Evolutionary conservation across 2,329 filamentous ascomycete genomes (phyloP).

Genomic region (Pseudogymnoascus sp.): DNA sequence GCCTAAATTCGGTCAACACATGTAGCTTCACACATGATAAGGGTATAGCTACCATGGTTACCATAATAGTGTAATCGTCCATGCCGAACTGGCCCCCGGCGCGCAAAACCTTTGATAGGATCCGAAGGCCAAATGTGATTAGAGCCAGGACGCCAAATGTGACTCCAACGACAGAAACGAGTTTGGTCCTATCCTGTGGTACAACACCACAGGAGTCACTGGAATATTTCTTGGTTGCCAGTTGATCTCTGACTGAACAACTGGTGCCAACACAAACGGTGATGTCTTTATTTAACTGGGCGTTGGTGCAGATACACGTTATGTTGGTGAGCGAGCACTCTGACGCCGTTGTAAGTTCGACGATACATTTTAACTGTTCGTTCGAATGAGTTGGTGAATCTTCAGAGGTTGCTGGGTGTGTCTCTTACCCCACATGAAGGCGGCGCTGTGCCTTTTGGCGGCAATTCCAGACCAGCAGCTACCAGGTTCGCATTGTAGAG

Average conservation of each 20-base stretch:
- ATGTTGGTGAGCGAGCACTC: constrained; percentile 29
- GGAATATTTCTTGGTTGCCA: constrained; percentile 38
- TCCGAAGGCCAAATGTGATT: constrained; percentile 29
- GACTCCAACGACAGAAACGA: constrained; percentile 29
- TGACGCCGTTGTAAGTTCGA: neutral
- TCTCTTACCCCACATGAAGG: constrained; percentile 5
- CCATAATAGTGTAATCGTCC: constrained; percentile 35
- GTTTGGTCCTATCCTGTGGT: constrained; percentile 28
- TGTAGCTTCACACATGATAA: constrained; percentile 1
- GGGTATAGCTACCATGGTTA: constrained; percentile 23
- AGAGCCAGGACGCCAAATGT: constrained; percentile 30
- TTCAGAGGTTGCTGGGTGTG: neutral
- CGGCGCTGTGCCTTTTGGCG: neutral
- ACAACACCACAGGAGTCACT: constrained; percentile 31
- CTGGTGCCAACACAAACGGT: constrained; percentile 29
- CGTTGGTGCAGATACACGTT: constrained; percentile 34
- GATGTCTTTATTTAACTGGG: constrained; percentile 27
- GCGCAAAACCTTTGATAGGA: constrained; percentile 31
- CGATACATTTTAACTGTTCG: neutral
- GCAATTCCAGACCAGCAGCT: neutral
- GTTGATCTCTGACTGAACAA: constrained; percentile 32
- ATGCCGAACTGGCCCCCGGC: constrained; percentile 32
- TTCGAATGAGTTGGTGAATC: neutral
- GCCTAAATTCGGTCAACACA: neutral
- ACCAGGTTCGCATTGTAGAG: neutral